These are phyloP conservation scores for Forsythia viridissima DNA, from an alignment of 257 asterid species.

Conservation along the genomic window DNA sequence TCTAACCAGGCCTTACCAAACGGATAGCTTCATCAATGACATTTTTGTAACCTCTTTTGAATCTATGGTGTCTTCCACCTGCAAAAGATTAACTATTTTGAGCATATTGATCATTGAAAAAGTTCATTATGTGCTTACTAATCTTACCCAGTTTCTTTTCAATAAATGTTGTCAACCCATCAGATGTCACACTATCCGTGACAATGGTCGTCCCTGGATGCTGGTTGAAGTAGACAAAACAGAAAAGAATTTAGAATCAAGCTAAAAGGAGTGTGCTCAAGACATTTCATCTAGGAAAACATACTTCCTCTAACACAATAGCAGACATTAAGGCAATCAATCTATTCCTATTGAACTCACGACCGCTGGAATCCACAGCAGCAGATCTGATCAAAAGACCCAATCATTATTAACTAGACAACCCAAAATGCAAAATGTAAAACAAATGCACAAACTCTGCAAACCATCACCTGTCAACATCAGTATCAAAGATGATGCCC, in stretches of 20 bases:
- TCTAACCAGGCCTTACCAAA: slow-evolving; percentile 52
- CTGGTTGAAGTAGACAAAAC: slow-evolving; percentile 46
- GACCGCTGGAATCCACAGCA: slow-evolving; percentile 94
- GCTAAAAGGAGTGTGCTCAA: slow-evolving; percentile 5
- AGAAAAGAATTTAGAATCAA: slow-evolving; percentile 24
- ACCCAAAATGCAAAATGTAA: slow-evolving; percentile 3
- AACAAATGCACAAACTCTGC: slow-evolving; percentile 15
- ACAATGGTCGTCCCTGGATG: slow-evolving; percentile 97
- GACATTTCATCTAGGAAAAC: slow-evolving; percentile 27
- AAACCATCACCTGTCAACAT: slow-evolving; percentile 84
- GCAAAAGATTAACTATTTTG: slow-evolving; percentile 26
- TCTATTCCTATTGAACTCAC: slow-evolving; percentile 89
- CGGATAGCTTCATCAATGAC: slow-evolving; percentile 98
- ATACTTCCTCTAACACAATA: slow-evolving; percentile 90
- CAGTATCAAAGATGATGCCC: slow-evolving; percentile 98
- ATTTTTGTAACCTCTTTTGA: slow-evolving; percentile 99
- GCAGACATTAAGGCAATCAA: slow-evolving; percentile 95
- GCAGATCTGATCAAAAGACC: slow-evolving; percentile 70
- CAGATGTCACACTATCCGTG: slow-evolving; percentile 98
- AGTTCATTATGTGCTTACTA: slow-evolving; percentile 9
- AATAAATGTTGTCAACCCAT: slow-evolving; percentile 90
- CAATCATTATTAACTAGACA: slow-evolving; percentile 22
- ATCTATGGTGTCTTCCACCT: slow-evolving; percentile 97
- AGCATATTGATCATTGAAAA: slow-evolving; percentile 24
- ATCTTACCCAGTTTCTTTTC: slow-evolving; percentile 88